These are phyloP conservation scores for Neltuma alba DNA, from an alignment of 306 rosid genomes.

Conservation along the genomic window DNA sequence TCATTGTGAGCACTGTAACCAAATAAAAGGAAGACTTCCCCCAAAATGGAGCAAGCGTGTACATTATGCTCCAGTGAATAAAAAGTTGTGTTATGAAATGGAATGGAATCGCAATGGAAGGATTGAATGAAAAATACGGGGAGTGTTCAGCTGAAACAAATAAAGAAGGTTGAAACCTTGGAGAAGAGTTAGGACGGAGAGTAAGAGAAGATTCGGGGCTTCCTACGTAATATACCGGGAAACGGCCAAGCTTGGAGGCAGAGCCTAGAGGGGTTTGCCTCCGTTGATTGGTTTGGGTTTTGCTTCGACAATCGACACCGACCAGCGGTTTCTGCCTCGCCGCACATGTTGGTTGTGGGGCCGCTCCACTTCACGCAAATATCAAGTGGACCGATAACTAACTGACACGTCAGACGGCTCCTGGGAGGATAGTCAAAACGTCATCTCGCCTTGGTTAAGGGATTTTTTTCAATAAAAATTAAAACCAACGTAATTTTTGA, in stretches of 20 bases:
- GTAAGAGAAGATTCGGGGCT: not conserved
- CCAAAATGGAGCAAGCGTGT: not conserved
- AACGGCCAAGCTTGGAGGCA: not conserved
- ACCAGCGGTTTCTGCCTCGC: not conserved
- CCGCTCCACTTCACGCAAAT: not conserved
- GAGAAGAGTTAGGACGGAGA: slow-evolving; percentile 20
- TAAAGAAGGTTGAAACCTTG: slow-evolving; percentile 27
- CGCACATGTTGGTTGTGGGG: not conserved
- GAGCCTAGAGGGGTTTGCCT: not conserved
- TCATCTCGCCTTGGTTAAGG: not conserved
- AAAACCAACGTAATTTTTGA: too few species aligned
- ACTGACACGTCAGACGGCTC: not conserved
- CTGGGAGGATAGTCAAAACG: not conserved
- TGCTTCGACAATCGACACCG: slow-evolving; percentile 27
- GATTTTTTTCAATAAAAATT: too few species aligned
- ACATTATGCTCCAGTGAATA: not conserved
- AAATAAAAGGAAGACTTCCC: not conserved
- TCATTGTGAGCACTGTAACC: not conserved
- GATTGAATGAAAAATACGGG: not conserved
- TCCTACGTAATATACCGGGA: not conserved
- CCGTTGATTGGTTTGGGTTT: not conserved
- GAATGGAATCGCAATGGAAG: not conserved
- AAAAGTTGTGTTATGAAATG: not conserved
- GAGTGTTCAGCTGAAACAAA: not conserved
- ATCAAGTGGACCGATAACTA: not conserved